Conservation (phyloP, 345 rosid species). For the Durio zibethinus region DNA sequence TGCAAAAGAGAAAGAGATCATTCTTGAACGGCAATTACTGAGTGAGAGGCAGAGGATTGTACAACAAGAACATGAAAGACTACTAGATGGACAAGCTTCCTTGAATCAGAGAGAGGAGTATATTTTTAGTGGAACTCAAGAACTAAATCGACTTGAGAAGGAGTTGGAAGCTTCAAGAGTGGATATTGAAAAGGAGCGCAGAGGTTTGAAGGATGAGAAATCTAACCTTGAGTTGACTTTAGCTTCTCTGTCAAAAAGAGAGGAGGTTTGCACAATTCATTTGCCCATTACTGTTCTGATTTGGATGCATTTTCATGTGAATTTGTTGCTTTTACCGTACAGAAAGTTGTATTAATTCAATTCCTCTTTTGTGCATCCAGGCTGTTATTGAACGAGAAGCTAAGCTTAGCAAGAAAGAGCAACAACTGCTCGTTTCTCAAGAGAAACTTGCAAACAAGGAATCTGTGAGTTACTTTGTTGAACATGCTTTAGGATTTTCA, state of each 20-base stretch:
- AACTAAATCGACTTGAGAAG: conserved; percentile 55
- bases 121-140: conserved; percentile 62
- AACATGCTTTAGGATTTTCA: neutral
- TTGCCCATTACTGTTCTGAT: neutral
- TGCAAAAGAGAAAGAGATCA: conserved; percentile 67
- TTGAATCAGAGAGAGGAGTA: conserved; percentile 85
- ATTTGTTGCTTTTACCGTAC: neutral
- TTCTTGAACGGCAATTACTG: conserved; percentile 58
- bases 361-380: conserved; percentile 32
- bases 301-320: neutral
- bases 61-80: conserved; percentile 75
- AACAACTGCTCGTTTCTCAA: conserved; percentile 63
- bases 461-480: conserved; percentile 53
- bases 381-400: conserved; percentile 56
- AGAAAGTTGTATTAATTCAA: conserved; percentile 13
- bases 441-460: conserved; percentile 68
- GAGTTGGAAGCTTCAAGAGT: conserved; percentile 53
- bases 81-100: conserved; percentile 68
- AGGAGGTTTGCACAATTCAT: conserved; percentile 54
- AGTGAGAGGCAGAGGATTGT: conserved; percentile 69
- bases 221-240: conserved; percentile 48
- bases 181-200: conserved; percentile 50
- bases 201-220: conserved; percentile 49
- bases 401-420: conserved; percentile 60
- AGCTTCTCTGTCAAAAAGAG: conserved; percentile 60